Conservation (phyloP, 2,329 filamentous ascomycete species). For the Colletotrichum tofieldiae region DNA sequence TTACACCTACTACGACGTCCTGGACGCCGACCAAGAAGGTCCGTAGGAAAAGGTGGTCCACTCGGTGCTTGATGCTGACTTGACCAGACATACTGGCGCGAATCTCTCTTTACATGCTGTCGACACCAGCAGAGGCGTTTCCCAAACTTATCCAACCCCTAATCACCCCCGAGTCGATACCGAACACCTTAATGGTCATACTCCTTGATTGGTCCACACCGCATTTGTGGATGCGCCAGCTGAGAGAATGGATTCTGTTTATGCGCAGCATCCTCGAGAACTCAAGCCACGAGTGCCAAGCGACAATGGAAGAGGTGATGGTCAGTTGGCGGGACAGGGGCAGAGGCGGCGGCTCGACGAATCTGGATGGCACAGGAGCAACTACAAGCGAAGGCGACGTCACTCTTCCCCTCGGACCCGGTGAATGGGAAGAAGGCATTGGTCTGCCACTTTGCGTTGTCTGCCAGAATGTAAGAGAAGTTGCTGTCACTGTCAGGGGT, state of each 20-base stretch:
- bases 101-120: constrained; percentile 89
- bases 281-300: constrained; percentile 82
- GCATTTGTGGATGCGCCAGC: constrained; percentile 90
- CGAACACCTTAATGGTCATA: constrained; percentile 89
- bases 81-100: constrained; percentile 87
- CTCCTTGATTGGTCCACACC: constrained; percentile 97
- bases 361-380: constrained; percentile 73
- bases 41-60: constrained; percentile 45
- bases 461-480: constrained; percentile 85
- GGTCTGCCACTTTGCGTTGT: constrained; percentile 92
- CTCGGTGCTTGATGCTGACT: not conserved
- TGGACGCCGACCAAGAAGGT: constrained; percentile 96
- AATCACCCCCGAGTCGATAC: constrained; percentile 85
- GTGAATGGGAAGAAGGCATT: constrained; percentile 93
- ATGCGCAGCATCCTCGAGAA: constrained; percentile 83
- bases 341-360: constrained; percentile 73
- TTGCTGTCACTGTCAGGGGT: too few species aligned
- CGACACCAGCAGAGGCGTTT: constrained; percentile 87
- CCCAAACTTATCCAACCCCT: constrained; percentile 87
- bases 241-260: constrained; percentile 91
- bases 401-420: constrained; percentile 84
- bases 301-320: constrained; percentile 90
- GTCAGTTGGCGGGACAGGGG: constrained; percentile 83
- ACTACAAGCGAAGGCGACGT: constrained; percentile 77
- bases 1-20: constrained; percentile 95